Evolutionary conservation across 1,284 basidiomycete species (phyloP), one percentile per base, ranked within the genome.

Genomic region (Tilletia walkeri): DNA sequence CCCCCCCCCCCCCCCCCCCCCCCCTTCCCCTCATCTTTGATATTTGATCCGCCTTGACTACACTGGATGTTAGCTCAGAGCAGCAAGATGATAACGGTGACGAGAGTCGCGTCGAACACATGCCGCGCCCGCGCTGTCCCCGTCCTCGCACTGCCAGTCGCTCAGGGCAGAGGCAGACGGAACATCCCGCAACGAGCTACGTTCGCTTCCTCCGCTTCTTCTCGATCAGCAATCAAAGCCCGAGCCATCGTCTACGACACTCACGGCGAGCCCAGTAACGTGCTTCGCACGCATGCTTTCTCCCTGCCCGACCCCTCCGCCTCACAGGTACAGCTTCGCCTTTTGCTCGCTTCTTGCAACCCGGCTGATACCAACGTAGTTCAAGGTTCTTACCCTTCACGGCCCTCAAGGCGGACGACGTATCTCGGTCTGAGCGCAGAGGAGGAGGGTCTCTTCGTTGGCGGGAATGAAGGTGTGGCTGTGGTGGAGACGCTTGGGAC

Each of bases 381-480:
- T 54, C 89, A 93, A 83, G 92, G 92, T 10, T 88, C 91, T 18
- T 93, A 93, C 80, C 92, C 92, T 0, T 83, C 87, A 14, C 89
- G 89, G 75, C 90, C 91, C 0, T 78, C 76, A 1, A 84, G 85
- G 30, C 81, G 85, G 12, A 63, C 59, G 5, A 67, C 66, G n/a
- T 59, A 73, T 48, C 68, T 72, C 24, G 72, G 71, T 49, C 74
- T 80, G 9, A 69, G 71, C 6, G 73, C 75, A 16, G 69, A 73
- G 36, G 67, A 41, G 18, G 34, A 63, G 20, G 59, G 59, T 16
- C 59, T 76, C 7, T 84, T 85, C 76, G 86, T 93, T 4, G 89
- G 87, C 50, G 92, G 92, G 6, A 93, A 92, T 77, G 92, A 94
- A 82, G 92, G 91, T 1, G 82, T 92, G 2, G 92, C 89, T 2